Evolutionary conservation across 2,329 filamentous ascomycete genomes (phyloP).

Genomic region (Verticillium albo-atrum): DNA sequence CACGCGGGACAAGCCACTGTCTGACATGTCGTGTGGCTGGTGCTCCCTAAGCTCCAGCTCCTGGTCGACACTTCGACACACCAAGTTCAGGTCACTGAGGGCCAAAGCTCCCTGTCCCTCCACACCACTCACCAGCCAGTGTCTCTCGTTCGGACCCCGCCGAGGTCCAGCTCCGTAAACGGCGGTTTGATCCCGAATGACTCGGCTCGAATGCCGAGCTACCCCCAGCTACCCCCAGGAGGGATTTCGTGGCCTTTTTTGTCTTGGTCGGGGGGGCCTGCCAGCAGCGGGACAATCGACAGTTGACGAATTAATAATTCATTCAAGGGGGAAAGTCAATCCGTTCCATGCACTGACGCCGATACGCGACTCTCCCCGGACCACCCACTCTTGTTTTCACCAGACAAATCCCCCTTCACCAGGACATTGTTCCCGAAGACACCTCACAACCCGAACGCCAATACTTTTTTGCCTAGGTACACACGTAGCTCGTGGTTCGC

Average conservation of each 20-base stretch:
- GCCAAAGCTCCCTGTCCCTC: neutral
- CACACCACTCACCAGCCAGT: neutral
- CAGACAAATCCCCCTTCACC: neutral
- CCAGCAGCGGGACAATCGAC: neutral
- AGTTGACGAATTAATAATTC: neutral
- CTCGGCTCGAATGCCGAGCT: conserved; percentile 8
- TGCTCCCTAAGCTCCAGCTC: neutral
- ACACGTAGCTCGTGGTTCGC: neutral
- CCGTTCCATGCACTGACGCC: neutral
- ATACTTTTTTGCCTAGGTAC: neutral
- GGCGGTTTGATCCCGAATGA: neutral
- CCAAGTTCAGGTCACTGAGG: neutral
- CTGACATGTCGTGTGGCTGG: neutral
- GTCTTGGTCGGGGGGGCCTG: neutral
- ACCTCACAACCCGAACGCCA: neutral
- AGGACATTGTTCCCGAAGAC: neutral
- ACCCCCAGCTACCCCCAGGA: conserved; percentile 1
- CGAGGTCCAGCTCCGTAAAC: neutral
- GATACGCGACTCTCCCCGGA: neutral
- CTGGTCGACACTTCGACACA: too few relatives aligned
- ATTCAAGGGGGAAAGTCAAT: neutral
- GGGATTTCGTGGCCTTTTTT: neutral
- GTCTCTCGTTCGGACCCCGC: neutral
- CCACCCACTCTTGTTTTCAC: neutral
- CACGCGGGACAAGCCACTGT: neutral